A percentile compares a stretch with the other conserved stretches of the same genome.
These are phyloP conservation scores for Starmerella kuoi DNA, from an alignment of 805 yeast genomes.

Conservation along the genomic window DNA sequence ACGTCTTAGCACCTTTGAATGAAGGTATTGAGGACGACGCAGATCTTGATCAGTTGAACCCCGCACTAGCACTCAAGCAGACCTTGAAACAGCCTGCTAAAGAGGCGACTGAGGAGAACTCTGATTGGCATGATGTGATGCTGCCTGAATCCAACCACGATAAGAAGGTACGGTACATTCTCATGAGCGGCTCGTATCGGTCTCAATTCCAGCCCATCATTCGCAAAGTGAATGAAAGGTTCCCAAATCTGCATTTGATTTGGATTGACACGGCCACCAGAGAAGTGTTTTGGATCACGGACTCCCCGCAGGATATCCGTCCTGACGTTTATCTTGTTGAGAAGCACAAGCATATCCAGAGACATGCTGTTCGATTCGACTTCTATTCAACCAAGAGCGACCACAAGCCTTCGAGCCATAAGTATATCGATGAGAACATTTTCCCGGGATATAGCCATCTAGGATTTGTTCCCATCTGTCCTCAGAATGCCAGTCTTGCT, in stretches of 20 bases:
- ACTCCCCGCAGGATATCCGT: too few species aligned
- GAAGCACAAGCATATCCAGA: too few species aligned
- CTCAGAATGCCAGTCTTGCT: not conserved
- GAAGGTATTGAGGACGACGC: not conserved
- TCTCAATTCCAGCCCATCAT: not conserved
- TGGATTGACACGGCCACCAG: not conserved
- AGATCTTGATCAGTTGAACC: not conserved
- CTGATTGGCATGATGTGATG: not conserved
- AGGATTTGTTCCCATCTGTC: not conserved
- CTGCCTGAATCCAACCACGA: not conserved
- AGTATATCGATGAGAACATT: not conserved
- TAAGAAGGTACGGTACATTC: not conserved
- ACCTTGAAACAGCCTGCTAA: too few species aligned
- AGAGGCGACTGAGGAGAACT: not conserved
- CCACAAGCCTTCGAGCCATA: not conserved
- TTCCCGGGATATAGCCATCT: not conserved
- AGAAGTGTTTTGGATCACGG: not conserved
- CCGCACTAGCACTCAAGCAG: too few species aligned
- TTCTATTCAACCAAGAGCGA: not conserved
- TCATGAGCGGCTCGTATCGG: not conserved
- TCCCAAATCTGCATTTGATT: not conserved
- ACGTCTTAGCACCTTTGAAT: not conserved
- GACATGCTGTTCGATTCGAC: not conserved
- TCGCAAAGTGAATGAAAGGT: not conserved
- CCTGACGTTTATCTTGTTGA: too few species aligned